These are phyloP conservation scores for Alternaria conjuncta DNA, from an alignment of 2,329 filamentous ascomycete genomes.

Conservation along the genomic window DNA sequence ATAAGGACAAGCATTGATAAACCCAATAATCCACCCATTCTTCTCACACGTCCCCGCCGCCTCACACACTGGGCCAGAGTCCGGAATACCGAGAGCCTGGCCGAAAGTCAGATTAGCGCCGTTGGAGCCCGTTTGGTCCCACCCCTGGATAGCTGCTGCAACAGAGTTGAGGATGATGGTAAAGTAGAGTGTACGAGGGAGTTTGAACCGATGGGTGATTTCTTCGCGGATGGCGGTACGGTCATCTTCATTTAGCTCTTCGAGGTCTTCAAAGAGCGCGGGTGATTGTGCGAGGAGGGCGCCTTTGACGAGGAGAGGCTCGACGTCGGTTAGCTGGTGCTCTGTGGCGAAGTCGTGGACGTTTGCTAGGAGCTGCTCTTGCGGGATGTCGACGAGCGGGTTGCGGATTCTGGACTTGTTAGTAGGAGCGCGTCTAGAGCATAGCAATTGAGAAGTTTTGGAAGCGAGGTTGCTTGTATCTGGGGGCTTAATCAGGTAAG, in stretches of 20 bases:
- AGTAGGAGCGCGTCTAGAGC: not conserved
- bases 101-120: constrained; percentile 67
- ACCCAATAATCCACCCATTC: constrained; percentile 45
- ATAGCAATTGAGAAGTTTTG: not conserved
- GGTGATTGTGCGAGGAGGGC: constrained; percentile 77
- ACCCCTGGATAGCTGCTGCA: constrained; percentile 70
- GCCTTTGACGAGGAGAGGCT: constrained; percentile 60
- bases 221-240: constrained; percentile 66
- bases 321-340: constrained; percentile 64
- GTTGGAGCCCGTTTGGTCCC: constrained; percentile 65
- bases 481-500: not conserved
- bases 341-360: constrained; percentile 67
- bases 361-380: constrained; percentile 59
- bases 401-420: constrained; percentile 58
- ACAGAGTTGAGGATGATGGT: constrained; percentile 73
- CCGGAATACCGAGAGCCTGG: constrained; percentile 37
- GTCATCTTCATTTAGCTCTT: constrained; percentile 67
- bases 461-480: not conserved
- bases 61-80: constrained; percentile 28
- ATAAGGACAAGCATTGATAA: constrained; percentile 41
- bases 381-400: constrained; percentile 63
- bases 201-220: constrained; percentile 66
- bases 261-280: constrained; percentile 65
- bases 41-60: constrained; percentile 35
- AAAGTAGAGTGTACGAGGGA: constrained; percentile 65